Evolutionary conservation across 1,284 basidiomycete genomes (phyloP).

Genomic region (Stygiomarasmius scandens): DNA sequence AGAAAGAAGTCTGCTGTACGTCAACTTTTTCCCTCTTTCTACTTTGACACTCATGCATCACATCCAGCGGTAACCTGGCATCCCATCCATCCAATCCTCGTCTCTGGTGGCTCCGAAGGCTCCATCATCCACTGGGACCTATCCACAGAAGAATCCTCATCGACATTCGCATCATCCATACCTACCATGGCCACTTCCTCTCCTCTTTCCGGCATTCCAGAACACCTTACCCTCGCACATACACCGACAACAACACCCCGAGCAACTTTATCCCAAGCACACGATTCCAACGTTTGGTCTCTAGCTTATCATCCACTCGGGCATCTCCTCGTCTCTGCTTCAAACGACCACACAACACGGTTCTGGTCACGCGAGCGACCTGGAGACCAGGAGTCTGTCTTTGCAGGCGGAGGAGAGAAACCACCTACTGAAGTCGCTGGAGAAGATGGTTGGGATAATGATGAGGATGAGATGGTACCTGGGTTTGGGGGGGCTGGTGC

Average conservation of each 20-base stretch:
- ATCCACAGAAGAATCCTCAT: constrained; percentile 49
- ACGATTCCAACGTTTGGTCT: constrained; percentile 97
- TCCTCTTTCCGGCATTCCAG: constrained; percentile 29
- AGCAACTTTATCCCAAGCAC: constrained; percentile 86
- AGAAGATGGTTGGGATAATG: constrained; percentile 49
- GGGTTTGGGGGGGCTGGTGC: constrained; percentile 19
- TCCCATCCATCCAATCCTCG: constrained; percentile 89
- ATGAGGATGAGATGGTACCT: constrained; percentile 66
- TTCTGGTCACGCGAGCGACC: constrained; percentile 94
- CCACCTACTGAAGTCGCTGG: constrained; percentile 63
- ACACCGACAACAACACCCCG: constrained; percentile 53
- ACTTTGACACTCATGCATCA: constrained; percentile 4
- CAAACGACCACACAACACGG: constrained; percentile 96
- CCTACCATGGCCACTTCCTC: constrained; percentile 2
- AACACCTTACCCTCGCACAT: constrained; percentile 32
- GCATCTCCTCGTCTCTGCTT: constrained; percentile 89
- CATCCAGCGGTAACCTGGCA: constrained; percentile 90
- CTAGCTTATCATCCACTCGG: constrained; percentile 96
- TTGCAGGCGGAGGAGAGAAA: constrained; percentile 77
- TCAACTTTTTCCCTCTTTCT: constrained; percentile 21
- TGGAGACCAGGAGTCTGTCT: constrained; percentile 71
- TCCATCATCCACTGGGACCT: constrained; percentile 94
- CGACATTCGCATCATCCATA: constrained; percentile 25
- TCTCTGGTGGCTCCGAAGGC: constrained; percentile 93
- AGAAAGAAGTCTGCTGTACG: constrained; percentile 97